These are phyloP conservation scores for Monilinia fructicola DNA, from an alignment of 2,329 filamentous ascomycete species.

Conservation along the genomic window DNA sequence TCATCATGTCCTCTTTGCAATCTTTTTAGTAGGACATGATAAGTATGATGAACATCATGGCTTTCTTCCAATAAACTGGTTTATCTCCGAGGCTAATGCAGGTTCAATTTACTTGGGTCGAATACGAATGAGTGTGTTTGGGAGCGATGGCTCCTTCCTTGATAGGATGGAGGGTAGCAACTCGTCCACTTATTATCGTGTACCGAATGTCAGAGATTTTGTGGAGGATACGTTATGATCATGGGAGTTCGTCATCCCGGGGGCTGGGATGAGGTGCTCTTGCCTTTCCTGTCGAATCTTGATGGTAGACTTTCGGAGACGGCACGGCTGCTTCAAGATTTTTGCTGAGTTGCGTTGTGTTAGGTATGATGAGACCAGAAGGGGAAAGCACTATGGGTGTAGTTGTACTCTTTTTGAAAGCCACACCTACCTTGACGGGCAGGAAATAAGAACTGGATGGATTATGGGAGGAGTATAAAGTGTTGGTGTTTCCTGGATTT, in stretches of 20 bases:
- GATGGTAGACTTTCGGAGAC: neutral
- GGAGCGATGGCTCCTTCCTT: neutral
- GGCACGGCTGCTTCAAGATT: neutral
- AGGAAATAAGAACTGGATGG: neutral
- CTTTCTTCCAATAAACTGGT: constrained; percentile 1
- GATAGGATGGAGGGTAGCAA: neutral
- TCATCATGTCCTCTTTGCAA: neutral
- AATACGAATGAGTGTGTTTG: neutral
- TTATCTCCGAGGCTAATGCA: neutral
- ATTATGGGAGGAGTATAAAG: constrained; percentile 1
- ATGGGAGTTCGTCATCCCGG: constrained; percentile 17
- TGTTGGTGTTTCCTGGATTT: neutral
- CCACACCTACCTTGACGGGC: neutral
- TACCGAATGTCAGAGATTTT: neutral
- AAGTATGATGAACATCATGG: neutral
- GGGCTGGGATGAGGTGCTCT: neutral
- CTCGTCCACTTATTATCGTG: neutral
- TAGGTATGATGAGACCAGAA: neutral
- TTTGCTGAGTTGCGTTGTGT: neutral
- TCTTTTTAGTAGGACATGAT: neutral
- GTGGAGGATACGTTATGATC: constrained; percentile 16
- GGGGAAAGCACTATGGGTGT: neutral
- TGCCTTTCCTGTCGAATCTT: neutral
- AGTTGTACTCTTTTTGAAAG: neutral
- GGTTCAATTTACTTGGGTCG: neutral